phyloP scores from a whole-genome alignment of 2,329 filamentous ascomycete species.

The Pseudonectria buxi region DNA sequence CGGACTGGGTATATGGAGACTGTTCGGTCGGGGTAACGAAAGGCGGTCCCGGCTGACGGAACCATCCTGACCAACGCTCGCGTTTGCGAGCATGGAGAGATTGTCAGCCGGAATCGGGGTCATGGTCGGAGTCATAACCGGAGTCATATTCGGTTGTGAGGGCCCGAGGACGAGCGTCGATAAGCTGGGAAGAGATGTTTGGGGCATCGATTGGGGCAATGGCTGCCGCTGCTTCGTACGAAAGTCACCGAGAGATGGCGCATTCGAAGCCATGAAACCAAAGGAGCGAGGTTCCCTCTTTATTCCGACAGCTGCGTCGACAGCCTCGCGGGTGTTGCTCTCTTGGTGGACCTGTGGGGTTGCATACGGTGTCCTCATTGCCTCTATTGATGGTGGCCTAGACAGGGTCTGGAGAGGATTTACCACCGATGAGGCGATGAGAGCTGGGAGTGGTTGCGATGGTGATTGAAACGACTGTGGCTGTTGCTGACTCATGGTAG shows the following conservation, averaged over 20 bases:
- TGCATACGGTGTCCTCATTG: constrained; percentile 8
- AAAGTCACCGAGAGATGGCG: constrained; percentile 4
- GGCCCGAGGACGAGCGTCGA: constrained; percentile 20
- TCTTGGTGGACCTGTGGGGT: constrained; percentile 10
- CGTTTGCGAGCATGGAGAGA: constrained; percentile 32
- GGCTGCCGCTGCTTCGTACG: constrained; percentile 15
- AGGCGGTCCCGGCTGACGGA: constrained; percentile 16
- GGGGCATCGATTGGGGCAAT: constrained; percentile 16
- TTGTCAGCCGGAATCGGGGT: constrained; percentile 23
- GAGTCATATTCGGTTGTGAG: constrained; percentile 10
- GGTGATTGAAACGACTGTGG: not conserved
- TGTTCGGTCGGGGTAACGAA: constrained; percentile 13
- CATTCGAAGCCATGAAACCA: constrained; percentile 3
- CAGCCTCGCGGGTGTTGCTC: constrained; percentile 19
- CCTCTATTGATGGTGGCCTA: constrained; percentile 13
- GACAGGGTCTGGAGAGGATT: constrained; percentile 15
- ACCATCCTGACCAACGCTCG: constrained; percentile 26
- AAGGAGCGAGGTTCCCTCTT: constrained; percentile 14
- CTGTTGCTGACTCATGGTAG: constrained; percentile 5
- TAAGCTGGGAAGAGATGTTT: constrained; percentile 12
- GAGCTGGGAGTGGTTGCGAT: not conserved
- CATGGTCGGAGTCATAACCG: constrained; percentile 15
- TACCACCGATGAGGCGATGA: constrained; percentile 9
- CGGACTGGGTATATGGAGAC: constrained; percentile 18
- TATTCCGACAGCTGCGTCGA: constrained; percentile 22